A percentile compares a stretch with the other conserved stretches of the same genome.
Evolutionary conservation across 306 rosid genomes (phyloP).

Genomic region (Corylus americana): DNA sequence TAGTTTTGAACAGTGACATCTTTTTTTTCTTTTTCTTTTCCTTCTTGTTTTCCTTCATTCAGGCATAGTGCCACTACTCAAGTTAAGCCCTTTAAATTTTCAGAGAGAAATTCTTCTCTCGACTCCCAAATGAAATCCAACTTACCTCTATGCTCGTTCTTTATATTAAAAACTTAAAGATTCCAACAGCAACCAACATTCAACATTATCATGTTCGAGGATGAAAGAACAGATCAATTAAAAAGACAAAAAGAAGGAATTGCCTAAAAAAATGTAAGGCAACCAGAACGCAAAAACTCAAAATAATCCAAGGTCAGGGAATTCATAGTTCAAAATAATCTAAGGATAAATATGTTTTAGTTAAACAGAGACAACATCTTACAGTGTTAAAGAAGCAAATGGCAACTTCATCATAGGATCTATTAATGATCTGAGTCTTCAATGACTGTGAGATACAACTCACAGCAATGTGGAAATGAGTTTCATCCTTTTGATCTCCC

Average conservation of each 20-base stretch:
- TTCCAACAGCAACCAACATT: not conserved
- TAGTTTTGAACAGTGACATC: not conserved
- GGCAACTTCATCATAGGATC: conserved; percentile 79
- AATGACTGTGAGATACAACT: conserved; percentile 65
- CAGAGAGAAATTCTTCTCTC: not conserved
- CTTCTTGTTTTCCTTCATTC: not conserved
- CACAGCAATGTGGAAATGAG: conserved; percentile 73
- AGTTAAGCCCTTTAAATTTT: not conserved
- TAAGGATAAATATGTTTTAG: not conserved
- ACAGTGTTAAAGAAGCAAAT: conserved; percentile 93
- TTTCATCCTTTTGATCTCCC: conserved; percentile 46
- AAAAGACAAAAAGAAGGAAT: not conserved
- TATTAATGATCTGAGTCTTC: conserved; percentile 71
- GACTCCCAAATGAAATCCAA: not conserved
- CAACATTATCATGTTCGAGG: not conserved
- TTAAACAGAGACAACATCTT: conserved; percentile 24
- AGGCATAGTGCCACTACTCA: not conserved
- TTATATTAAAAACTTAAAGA: not conserved
- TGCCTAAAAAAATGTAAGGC: not conserved
- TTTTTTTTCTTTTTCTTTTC: not conserved
- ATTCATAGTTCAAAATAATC: not conserved
- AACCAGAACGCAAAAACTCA: not conserved
- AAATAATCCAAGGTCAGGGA: not conserved
- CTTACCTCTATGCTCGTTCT: not conserved
- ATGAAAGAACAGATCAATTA: not conserved